Percentiles rank a stretch among this genome's conserved stretches.
phyloP scores from a whole-genome alignment of 139 green algal species.

The Chlorella sorokiniana region DNA sequence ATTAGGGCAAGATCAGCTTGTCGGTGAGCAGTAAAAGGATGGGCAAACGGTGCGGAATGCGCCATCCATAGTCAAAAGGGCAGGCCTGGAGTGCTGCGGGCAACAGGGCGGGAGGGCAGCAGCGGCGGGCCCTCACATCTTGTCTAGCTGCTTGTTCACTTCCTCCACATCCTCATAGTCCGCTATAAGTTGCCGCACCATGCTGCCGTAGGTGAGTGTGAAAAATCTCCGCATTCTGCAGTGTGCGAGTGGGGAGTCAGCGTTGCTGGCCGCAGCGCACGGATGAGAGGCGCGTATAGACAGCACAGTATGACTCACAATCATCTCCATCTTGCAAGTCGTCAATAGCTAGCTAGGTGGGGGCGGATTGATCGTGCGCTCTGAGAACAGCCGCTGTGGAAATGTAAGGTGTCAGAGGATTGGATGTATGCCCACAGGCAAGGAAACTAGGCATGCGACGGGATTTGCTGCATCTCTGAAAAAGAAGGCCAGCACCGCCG shows the following conservation, averaged over 20 bases:
- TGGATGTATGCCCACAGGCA: no score
- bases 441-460: no score
- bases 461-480: no score
- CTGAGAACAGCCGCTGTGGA: no score
- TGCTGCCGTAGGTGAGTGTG: conserved; percentile 94
- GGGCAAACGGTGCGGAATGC: no score
- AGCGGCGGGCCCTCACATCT: conserved; percentile 71
- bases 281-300: no score
- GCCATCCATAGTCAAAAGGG: not conserved
- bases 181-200: conserved; percentile 94
- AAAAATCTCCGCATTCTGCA: conserved; percentile 96
- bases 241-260: not conserved
- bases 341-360: not conserved
- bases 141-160: conserved; percentile 97
- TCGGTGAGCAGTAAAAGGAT: no score
- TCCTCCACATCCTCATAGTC: conserved; percentile 94
- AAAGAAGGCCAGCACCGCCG: no score
- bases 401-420: no score
- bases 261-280: no score
- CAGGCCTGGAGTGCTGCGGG: not conserved
- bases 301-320: not conserved
- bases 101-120: not conserved
- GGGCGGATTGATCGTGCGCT: not conserved
- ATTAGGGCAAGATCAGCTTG: no score
- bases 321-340: not conserved